Conservation (phyloP, 768 basidiomycete genomes). For the Guyanaporus albipodus region DNA sequence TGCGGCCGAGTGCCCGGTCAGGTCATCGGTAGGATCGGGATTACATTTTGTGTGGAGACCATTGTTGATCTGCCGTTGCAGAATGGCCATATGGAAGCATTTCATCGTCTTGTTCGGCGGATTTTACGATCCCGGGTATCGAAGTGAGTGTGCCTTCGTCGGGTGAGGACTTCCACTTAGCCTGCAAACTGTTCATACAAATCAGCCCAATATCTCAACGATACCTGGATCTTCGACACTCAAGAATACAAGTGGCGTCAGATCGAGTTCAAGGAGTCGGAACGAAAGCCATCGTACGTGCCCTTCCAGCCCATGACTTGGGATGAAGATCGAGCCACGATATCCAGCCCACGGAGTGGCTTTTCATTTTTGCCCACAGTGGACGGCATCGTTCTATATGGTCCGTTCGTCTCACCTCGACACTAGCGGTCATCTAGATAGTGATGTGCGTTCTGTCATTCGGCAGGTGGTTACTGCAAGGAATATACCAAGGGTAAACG, state of each 20-base stretch:
- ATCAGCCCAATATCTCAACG: slow-evolving; percentile 75
- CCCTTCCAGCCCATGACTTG: not conserved
- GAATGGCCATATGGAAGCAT: slow-evolving; percentile 90
- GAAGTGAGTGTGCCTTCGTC: slow-evolving; percentile 42
- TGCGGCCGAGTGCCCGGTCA: slow-evolving; percentile 73
- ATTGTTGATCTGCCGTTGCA: slow-evolving; percentile 21
- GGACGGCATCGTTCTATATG: slow-evolving; percentile 80
- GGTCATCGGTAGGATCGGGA: slow-evolving; percentile 60
- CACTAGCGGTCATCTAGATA: not conserved
- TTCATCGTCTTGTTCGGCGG: slow-evolving; percentile 85
- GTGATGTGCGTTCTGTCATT: not conserved
- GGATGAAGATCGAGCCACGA: not conserved
- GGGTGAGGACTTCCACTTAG: not conserved
- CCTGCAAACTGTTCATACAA: not conserved
- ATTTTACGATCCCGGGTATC: slow-evolving; percentile 83
- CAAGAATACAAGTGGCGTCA: slow-evolving; percentile 86
- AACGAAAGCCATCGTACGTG: slow-evolving; percentile 67
- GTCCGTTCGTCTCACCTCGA: slow-evolving; percentile 33
- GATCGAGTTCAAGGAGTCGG: slow-evolving; percentile 67
- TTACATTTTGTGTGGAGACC: not conserved
- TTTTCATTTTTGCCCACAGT: slow-evolving; percentile 78
- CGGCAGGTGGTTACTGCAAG: slow-evolving; percentile 82
- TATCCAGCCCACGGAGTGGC: slow-evolving; percentile 63
- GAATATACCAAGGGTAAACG: slow-evolving; percentile 85
- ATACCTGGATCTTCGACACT: slow-evolving; percentile 82